A percentile compares a stretch with the other conserved stretches of the same genome.
These are phyloP conservation scores for Hortaea werneckii DNA, from an alignment of 2,329 filamentous ascomycete genomes.

Conservation along the genomic window DNA sequence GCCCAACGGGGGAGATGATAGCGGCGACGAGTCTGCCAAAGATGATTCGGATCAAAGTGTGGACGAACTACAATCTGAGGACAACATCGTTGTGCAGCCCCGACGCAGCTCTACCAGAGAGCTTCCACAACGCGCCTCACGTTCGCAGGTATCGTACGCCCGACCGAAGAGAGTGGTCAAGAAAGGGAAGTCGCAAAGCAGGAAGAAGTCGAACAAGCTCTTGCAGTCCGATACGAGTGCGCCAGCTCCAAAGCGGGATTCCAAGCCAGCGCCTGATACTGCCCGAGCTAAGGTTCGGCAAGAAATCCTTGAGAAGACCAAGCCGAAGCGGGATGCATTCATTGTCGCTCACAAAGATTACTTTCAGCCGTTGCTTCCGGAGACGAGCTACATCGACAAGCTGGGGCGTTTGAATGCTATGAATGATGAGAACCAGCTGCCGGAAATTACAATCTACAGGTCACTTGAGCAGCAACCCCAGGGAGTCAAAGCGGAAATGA, in stretches of 20 bases:
- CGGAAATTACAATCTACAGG: slow-evolving; percentile 29
- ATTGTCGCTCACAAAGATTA: slow-evolving; percentile 35
- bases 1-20: slow-evolving; percentile 4
- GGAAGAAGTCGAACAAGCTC: slow-evolving; percentile 3
- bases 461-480: slow-evolving; percentile 32
- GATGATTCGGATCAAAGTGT: slow-evolving; percentile 39
- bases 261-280: slow-evolving; percentile 18
- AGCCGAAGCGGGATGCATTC: slow-evolving; percentile 36
- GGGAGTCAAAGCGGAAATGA: slow-evolving; percentile 41
- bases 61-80: slow-evolving; percentile 56
- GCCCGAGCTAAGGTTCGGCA: slow-evolving; percentile 31
- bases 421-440: slow-evolving; percentile 4
- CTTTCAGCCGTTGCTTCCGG: slow-evolving; percentile 39
- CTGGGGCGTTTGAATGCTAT: slow-evolving; percentile 16
- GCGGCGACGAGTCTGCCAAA: slow-evolving; percentile 14
- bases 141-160: slow-evolving; percentile 16
- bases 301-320: slow-evolving; percentile 33
- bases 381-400: slow-evolving; percentile 33
- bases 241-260: not conserved
- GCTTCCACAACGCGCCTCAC: slow-evolving; percentile 18
- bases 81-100: slow-evolving; percentile 13
- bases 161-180: slow-evolving; percentile 5
- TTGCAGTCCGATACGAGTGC: slow-evolving; percentile 7
- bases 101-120: slow-evolving; percentile 8
- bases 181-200: slow-evolving; percentile 4